Conservation (phyloP, 2,329 filamentous ascomycete species). For the Chalara sp. region DNA sequence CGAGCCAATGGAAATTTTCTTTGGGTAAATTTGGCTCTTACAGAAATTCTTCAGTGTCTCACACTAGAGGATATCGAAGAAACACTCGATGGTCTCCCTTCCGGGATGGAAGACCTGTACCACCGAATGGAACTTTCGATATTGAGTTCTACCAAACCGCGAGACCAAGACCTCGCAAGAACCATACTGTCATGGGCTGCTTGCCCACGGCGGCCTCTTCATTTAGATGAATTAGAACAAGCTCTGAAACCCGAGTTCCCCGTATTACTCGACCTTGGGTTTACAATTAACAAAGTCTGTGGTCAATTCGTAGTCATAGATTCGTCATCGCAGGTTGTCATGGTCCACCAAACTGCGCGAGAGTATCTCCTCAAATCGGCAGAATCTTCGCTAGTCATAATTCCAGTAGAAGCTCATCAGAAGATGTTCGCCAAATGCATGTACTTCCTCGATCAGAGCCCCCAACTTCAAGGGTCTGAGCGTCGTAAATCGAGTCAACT, state of each 20-base stretch:
- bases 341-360: slow-evolving; percentile 31
- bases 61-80: slow-evolving; percentile 6
- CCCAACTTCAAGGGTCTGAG: not conserved
- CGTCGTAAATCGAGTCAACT: not conserved
- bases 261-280: slow-evolving; percentile 18
- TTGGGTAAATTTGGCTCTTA: slow-evolving; percentile 3
- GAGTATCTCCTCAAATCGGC: slow-evolving; percentile 19
- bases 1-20: slow-evolving; percentile 7
- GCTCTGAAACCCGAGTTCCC: slow-evolving; percentile 7
- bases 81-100: slow-evolving; percentile 18
- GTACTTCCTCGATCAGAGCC: not conserved
- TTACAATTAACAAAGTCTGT: slow-evolving; percentile 24
- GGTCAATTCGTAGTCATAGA: slow-evolving; percentile 28
- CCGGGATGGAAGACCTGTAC: slow-evolving; percentile 24
- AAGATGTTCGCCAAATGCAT: slow-evolving; percentile 3
- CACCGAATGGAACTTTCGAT: slow-evolving; percentile 18
- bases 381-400: not conserved
- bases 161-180: slow-evolving; percentile 23
- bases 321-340: slow-evolving; percentile 17
- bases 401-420: not conserved
- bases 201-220: slow-evolving; percentile 17
- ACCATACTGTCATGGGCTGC: slow-evolving; percentile 25
- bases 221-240: slow-evolving; percentile 20
- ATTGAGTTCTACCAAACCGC: not conserved
- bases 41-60: slow-evolving; percentile 1